phyloP scores from a whole-genome alignment of 2,329 filamentous ascomycete genomes.

The Pseudogymnoascus sp. region DNA sequence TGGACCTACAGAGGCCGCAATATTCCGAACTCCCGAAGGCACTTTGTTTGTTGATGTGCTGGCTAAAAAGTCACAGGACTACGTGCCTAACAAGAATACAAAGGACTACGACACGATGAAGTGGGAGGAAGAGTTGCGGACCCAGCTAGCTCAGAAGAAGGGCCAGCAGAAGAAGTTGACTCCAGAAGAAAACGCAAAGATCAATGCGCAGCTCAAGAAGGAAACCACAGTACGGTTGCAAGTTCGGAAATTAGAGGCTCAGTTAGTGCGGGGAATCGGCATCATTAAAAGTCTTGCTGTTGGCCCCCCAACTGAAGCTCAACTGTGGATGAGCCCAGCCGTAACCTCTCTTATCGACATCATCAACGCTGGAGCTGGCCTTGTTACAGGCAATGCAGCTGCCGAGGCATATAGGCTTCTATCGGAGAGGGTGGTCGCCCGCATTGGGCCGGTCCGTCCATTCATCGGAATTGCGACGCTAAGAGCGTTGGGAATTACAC shows the following conservation, averaged over 20 bases:
- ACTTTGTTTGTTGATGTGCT: slow-evolving; percentile 86
- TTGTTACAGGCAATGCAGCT: slow-evolving; percentile 73
- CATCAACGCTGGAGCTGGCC: slow-evolving; percentile 71
- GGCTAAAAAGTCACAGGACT: slow-evolving; percentile 66
- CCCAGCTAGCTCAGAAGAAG: slow-evolving; percentile 86
- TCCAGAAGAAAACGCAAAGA: slow-evolving; percentile 78
- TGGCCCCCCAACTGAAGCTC: slow-evolving; percentile 82
- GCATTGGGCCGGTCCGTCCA: slow-evolving; percentile 67
- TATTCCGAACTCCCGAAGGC: slow-evolving; percentile 84
- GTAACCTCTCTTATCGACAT: slow-evolving; percentile 64
- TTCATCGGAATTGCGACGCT: slow-evolving; percentile 87
- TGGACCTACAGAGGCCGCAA: slow-evolving; percentile 82
- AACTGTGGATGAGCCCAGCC: slow-evolving; percentile 79
- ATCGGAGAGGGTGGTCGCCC: slow-evolving; percentile 63
- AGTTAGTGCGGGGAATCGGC: slow-evolving; percentile 73
- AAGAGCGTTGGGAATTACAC: slow-evolving; percentile 65
- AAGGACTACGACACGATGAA: slow-evolving; percentile 95
- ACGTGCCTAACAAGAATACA: slow-evolving; percentile 73
- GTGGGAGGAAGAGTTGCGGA: slow-evolving; percentile 89
- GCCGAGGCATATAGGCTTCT: slow-evolving; percentile 73
- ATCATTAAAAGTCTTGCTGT: slow-evolving; percentile 75
- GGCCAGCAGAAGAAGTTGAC: slow-evolving; percentile 86
- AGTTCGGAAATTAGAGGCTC: slow-evolving; percentile 62
- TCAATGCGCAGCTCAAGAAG: slow-evolving; percentile 83
- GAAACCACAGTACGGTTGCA: slow-evolving; percentile 70